Evolutionary conservation across 83 land plant species (phyloP), one percentile per base, ranked within the genome.

Genomic region (Thuja plicata): DNA sequence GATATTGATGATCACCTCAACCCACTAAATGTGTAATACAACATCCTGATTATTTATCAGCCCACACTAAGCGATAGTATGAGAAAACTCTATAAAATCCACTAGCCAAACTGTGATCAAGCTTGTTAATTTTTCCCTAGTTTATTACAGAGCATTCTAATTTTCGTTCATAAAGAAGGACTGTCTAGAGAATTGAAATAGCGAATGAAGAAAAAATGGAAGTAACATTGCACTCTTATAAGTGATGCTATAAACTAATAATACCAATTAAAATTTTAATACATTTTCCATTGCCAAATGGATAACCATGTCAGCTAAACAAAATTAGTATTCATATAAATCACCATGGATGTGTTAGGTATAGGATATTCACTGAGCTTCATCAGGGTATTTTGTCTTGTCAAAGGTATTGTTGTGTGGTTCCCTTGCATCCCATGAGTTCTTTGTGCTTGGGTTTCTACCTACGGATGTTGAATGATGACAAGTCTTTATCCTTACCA

Each of bases 391-490:
- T 79, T 79, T 79, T 40, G 83, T 40, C 83, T 79, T 79, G 45
- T 79, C 83, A 40, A 79, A 79, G 21, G 46, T 24, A 79, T 79
- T 79, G 2, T 79, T 79, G 5, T n/a, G 46, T 79, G 83, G 45
- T n/a, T 79, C 83, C 83, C 83, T 79, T 79, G 46, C 37, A 79
- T 79, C 83, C 83, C 83, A 79, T 38, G 85, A 82, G 85, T 82
- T 41, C 8, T 54, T 15, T 27, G 24, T 82, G 52, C 34, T 27
- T 27, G 52, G 13, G 30, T 46, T 46, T 16, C 85, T 82, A n/a
- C 85, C 85, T 9, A n/a, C 46, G 40, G 46, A 79, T 79, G 83
- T 79, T 79, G n/a, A 40, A 79, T 79, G 83, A 40, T 19, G 24
- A 79, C 43, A 41, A 24, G 24, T 82, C 85, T 82, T 45, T 82